A percentile compares a stretch with the other conserved stretches of the same genome.
phyloP scores from a whole-genome alignment of 2,329 filamentous ascomycete species.

The Pseudocercospora cruenta region DNA sequence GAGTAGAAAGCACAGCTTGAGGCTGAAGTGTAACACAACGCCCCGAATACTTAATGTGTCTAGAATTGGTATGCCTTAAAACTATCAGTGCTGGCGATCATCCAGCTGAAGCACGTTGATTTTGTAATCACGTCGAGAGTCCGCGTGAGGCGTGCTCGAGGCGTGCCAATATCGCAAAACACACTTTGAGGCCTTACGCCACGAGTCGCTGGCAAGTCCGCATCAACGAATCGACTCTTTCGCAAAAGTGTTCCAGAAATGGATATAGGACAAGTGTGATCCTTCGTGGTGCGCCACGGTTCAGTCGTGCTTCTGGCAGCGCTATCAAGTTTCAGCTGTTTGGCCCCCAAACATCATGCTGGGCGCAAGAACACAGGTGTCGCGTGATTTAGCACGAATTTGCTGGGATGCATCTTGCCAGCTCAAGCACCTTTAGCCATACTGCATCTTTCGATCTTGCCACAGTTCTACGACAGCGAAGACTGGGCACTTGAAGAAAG shows the following conservation, averaged over 20 bases:
- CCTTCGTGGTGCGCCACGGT: not conserved
- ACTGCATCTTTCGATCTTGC: not conserved
- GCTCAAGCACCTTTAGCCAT: not conserved
- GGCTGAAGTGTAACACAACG: not conserved
- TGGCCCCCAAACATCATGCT: not conserved
- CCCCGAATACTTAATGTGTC: not conserved
- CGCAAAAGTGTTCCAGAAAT: not conserved
- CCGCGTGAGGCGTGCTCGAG: not conserved
- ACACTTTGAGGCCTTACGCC: not conserved
- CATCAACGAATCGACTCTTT: not conserved
- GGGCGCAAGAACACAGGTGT: not conserved
- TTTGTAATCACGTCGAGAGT: not conserved
- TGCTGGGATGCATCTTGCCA: not conserved
- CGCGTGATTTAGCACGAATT: not conserved
- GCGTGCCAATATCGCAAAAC: not conserved
- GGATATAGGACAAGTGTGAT: not conserved
- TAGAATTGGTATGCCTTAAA: not conserved
- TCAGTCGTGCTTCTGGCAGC: not conserved
- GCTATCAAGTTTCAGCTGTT: not conserved
- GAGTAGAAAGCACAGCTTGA: not conserved
- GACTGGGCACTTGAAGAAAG: not conserved
- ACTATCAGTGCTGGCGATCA: not conserved
- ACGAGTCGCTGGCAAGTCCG: not conserved
- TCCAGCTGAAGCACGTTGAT: not conserved
- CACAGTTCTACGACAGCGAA: not conserved